Conservation (phyloP, 805 yeast species). For the Myxozyma kluyveri region DNA sequence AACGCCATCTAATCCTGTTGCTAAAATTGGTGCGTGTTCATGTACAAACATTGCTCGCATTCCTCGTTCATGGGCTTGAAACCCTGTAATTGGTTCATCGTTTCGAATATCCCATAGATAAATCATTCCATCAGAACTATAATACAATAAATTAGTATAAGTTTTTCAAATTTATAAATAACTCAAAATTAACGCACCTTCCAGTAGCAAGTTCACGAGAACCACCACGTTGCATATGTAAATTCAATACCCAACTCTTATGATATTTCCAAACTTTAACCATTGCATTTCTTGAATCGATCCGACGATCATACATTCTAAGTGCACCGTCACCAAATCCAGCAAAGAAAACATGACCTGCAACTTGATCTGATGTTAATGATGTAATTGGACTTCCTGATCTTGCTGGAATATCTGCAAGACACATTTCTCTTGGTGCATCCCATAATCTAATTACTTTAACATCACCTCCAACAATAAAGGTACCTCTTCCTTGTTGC, state of each 20-base stretch:
- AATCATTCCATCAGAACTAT: conserved; percentile 66
- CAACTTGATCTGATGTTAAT: conserved; percentile 90
- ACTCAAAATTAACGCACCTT: conserved; percentile 29
- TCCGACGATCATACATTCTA: conserved; percentile 85
- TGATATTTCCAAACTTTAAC: conserved; percentile 70
- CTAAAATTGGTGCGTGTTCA: conserved; percentile 94
- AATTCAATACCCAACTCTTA: conserved; percentile 62
- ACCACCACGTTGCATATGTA: conserved; percentile 97
- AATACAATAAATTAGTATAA: background rate
- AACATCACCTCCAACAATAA: conserved; percentile 91
- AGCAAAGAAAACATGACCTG: conserved; percentile 84
- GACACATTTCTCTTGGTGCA: conserved; percentile 87
- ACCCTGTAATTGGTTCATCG: conserved; percentile 63
- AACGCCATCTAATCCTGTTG: conserved; percentile 77
- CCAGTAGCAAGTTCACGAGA: conserved; percentile 85
- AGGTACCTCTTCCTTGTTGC: conserved; percentile 93
- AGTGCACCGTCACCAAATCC: conserved; percentile 91
- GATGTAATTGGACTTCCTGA: conserved; percentile 86
- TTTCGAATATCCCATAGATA: conserved; percentile 87
- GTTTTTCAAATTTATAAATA: background rate
- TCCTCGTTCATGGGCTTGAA: conserved; percentile 52
- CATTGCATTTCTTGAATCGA: conserved; percentile 82
- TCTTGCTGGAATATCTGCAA: conserved; percentile 85
- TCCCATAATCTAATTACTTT: conserved; percentile 92
- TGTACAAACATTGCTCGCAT: conserved; percentile 77